A percentile compares a stretch with the other conserved stretches of the same genome.
phyloP scores from a whole-genome alignment of 306 rosid species.

The Macrotyloma uniflorum region DNA sequence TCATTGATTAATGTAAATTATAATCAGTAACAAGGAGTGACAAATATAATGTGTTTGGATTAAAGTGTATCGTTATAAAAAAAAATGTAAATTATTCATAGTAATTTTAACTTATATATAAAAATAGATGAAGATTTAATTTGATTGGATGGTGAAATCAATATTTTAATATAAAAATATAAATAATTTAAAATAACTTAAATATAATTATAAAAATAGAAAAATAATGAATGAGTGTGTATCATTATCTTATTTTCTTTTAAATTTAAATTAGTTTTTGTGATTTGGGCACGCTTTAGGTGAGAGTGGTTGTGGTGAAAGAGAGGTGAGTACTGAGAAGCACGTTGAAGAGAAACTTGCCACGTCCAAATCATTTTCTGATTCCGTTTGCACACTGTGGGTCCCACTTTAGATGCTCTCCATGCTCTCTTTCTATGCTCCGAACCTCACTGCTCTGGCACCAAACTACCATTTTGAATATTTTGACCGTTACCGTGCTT shows the following conservation, averaged over 20 bases:
- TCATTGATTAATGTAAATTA: too few relatives aligned
- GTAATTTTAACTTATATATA: too few relatives aligned
- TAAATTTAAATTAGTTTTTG: too few relatives aligned
- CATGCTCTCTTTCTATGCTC: not conserved
- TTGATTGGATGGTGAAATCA: too few relatives aligned
- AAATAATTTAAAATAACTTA: too few relatives aligned
- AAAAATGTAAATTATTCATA: too few relatives aligned
- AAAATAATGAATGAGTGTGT: not conserved
- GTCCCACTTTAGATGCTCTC: slow-evolving; percentile 48
- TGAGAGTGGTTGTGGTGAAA: slow-evolving; percentile 6
- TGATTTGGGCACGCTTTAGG: slow-evolving; percentile 3
- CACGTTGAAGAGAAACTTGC: slow-evolving; percentile 25
- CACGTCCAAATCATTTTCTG: slow-evolving; percentile 26
- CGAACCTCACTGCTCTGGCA: slow-evolving; percentile 51
- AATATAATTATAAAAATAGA: too few relatives aligned
- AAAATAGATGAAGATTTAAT: too few relatives aligned
- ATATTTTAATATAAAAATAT: too few relatives aligned
- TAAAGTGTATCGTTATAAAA: too few relatives aligned
- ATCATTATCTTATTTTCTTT: not conserved
- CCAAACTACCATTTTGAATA: slow-evolving; percentile 64
- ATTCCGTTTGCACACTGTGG: slow-evolving; percentile 26
- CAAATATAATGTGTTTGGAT: not conserved
- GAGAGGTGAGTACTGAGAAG: not conserved
- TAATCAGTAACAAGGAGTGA: not conserved
- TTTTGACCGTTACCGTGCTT: slow-evolving; percentile 64